Evolutionary conservation across 179 eudicot genomes (phyloP), one percentile per base, ranked within the genome.

Genomic region (Silene vulgaris): DNA sequence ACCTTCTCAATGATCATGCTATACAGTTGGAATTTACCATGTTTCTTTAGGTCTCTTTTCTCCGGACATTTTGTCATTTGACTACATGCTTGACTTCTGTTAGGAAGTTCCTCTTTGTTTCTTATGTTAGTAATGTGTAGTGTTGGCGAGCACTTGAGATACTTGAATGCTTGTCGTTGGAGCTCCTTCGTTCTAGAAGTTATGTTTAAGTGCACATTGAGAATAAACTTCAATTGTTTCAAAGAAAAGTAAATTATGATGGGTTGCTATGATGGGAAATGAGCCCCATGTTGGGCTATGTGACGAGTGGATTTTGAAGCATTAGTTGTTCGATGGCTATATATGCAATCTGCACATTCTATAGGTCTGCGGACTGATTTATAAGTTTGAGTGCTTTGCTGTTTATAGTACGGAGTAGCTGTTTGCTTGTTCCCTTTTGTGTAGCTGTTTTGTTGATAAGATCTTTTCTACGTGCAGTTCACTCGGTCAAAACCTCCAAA

Each of bases 401-500:
- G 52, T 69, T 26, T 45, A 1, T 45, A 4, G 16, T 23, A 23
- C 26, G 26, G 26, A 23, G 26, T 19, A 19, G 73, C 32, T 4
- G 59, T 69, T 69, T 64, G 28, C 32, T 23, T 21, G 35, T 23
- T 69, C 30, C 52, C 20, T 75, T n/a, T 29, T n/a, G 56, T 28
- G 37, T 75, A 69, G 20, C 13, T 66, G 20, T 69, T n/a, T 72
- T 78, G 74, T 66, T 72, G 17, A 8, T 62, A 26, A 69, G 60
- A 12, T 65, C n/a, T 72, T 50, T 72, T 76, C 12, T 13, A 61
- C 74, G 78, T 81, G 87, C 92, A 96, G 99, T 82, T 91, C 98
- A 48, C 96, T 93, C 61, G 99, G 98, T 80, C 99, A 96, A 78
- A 89, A 89, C 80, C 98, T 96, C 4, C 23, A 87, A 82, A 96